Conservation (phyloP, 1,139 yeast genomes). For the Yamadazyma dushanensis region DNA sequence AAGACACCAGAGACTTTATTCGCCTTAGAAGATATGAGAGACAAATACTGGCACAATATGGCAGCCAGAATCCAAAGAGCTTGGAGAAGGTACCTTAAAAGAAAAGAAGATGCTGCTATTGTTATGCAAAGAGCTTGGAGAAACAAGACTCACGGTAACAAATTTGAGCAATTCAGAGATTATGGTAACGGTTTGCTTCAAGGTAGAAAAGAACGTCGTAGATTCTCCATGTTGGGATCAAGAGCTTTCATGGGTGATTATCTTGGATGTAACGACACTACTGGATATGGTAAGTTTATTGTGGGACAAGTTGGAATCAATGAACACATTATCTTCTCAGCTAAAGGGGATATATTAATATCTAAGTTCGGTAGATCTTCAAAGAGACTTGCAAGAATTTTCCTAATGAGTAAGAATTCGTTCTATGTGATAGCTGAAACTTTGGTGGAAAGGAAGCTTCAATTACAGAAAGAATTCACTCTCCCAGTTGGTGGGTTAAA, state of each 20-base stretch:
- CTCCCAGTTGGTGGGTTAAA: slow-evolving; percentile 62
- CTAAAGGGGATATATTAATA: slow-evolving; percentile 75
- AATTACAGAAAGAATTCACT: slow-evolving; percentile 63
- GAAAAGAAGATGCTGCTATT: slow-evolving; percentile 86
- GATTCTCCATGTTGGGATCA: slow-evolving; percentile 83
- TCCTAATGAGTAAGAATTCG: slow-evolving; percentile 61
- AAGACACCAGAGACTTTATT: slow-evolving; percentile 96
- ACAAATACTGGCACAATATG: slow-evolving; percentile 97
- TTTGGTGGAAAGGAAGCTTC: slow-evolving; percentile 70
- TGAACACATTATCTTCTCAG: slow-evolving; percentile 74
- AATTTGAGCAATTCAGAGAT: slow-evolving; percentile 81
- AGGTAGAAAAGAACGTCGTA: slow-evolving; percentile 85
- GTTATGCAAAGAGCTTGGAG: slow-evolving; percentile 86
- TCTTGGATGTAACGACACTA: slow-evolving; percentile 73
- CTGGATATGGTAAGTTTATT: slow-evolving; percentile 71
- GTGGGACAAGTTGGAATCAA: slow-evolving; percentile 66
- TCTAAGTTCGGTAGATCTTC: slow-evolving; percentile 94
- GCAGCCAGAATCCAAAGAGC: slow-evolving; percentile 98
- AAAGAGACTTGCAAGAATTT: slow-evolving; percentile 69
- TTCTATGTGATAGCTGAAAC: slow-evolving; percentile 73
- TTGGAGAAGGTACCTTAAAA: slow-evolving; percentile 81
- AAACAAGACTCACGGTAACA: slow-evolving; percentile 75
- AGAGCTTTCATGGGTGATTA: slow-evolving; percentile 96
- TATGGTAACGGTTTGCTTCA: slow-evolving; percentile 70
- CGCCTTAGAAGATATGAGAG: slow-evolving; percentile 95